Evolutionary conservation across 306 rosid genomes (phyloP).

Genomic region (Nissolia schottii): DNA sequence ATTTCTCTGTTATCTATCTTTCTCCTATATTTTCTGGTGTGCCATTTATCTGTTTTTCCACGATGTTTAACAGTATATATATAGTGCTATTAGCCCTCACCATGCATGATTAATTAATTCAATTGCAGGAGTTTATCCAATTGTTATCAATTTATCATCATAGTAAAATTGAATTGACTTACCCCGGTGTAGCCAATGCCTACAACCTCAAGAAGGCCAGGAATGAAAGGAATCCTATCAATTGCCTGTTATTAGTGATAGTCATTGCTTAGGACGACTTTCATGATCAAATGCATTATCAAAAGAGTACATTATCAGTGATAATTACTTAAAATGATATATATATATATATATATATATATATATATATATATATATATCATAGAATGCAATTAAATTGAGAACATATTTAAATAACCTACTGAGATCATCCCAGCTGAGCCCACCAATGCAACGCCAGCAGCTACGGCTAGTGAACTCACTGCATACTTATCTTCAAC

Average conservation of each 20-base stretch:
- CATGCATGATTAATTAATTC: too few species aligned
- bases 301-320: too few species aligned
- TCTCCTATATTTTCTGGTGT: too few species aligned
- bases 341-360: too few species aligned
- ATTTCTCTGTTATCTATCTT: too few species aligned
- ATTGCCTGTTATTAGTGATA: conserved; percentile 58
- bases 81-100: too few species aligned
- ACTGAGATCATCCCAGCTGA: conserved; percentile 73
- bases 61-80: too few species aligned
- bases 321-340: too few species aligned
- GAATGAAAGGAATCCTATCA: conserved; percentile 90
- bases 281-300: neutral
- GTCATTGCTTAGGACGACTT: neutral
- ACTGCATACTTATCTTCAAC: conserved; percentile 95
- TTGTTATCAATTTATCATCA: neutral
- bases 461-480: conserved; percentile 67
- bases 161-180: conserved; percentile 18
- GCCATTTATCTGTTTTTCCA: too few species aligned
- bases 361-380: too few species aligned
- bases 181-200: conserved; percentile 97
- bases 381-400: neutral
- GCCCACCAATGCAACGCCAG: conserved; percentile 63
- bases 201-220: conserved; percentile 84
- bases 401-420: conserved; percentile 17
- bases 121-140: neutral